A percentile compares a stretch with the other conserved stretches of the same genome.
Evolutionary conservation across 495 filamentous ascomycete species (phyloP).

Genomic region (Lophium mytilinum): DNA sequence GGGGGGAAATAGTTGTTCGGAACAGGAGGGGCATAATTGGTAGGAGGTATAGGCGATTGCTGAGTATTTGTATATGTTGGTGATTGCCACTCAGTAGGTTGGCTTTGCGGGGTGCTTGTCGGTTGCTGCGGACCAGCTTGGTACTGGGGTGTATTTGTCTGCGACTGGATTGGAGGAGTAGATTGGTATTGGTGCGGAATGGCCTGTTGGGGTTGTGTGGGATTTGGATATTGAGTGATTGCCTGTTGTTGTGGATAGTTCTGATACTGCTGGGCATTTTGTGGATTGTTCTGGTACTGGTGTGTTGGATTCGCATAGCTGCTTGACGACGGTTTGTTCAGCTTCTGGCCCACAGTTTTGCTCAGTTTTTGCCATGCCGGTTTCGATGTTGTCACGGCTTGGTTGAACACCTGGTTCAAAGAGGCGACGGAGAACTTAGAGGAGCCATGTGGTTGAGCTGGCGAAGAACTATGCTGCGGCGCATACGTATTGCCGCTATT

Average conservation of each 20-base stretch:
- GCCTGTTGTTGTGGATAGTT: conserved; percentile 1
- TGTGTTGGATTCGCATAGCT: conserved; percentile 16
- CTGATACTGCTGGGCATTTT: background rate
- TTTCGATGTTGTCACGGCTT: conserved; percentile 24
- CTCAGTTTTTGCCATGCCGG: conserved; percentile 20
- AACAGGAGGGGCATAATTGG: background rate
- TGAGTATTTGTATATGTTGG: background rate
- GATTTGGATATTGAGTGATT: background rate
- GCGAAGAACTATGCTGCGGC: background rate
- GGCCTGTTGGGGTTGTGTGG: conserved; percentile 3
- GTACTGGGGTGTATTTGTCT: background rate
- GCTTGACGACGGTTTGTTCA: conserved; percentile 12
- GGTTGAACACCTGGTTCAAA: conserved; percentile 14
- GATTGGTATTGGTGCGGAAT: background rate
- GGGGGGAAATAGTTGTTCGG: background rate
- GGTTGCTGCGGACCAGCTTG: background rate
- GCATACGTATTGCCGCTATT: background rate
- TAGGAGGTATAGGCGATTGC: background rate
- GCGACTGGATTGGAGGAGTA: background rate
- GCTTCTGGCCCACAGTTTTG: conserved; percentile 20
- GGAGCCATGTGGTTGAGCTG: background rate
- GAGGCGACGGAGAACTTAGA: background rate
- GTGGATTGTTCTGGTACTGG: conserved; percentile 8
- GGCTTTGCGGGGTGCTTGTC: background rate
- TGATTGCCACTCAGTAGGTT: background rate